Evolutionary conservation across 805 yeast genomes (phyloP).

Genomic region (Phaffomyces thermotolerans): DNA sequence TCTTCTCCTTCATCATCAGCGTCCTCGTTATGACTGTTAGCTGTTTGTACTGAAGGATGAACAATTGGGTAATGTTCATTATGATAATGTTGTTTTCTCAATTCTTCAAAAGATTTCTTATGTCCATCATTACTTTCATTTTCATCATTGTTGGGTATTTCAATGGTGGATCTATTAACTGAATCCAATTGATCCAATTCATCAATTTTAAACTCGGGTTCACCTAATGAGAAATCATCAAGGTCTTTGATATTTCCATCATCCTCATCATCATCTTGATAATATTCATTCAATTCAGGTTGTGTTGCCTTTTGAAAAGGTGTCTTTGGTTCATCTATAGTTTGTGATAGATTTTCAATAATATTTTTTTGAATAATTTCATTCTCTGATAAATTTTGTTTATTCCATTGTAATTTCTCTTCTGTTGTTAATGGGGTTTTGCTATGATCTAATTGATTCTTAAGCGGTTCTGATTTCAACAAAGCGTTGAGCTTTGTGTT

Average conservation of each 20-base stretch:
- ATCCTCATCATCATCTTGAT: slow-evolving; percentile 54
- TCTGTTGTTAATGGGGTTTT: neutral
- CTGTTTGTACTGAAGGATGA: slow-evolving; percentile 6
- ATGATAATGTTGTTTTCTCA: slow-evolving; percentile 77
- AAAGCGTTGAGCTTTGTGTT: slow-evolving; percentile 75
- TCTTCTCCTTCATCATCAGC: slow-evolving; percentile 16
- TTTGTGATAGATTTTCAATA: slow-evolving; percentile 37
- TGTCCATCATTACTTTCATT: neutral
- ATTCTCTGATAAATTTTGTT: slow-evolving; percentile 57
- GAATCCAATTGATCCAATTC: slow-evolving; percentile 20
- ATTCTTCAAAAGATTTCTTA: slow-evolving; percentile 53
- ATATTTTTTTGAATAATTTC: slow-evolving; percentile 62
- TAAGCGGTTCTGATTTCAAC: slow-evolving; percentile 24
- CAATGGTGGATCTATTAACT: slow-evolving; percentile 26
- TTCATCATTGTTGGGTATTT: slow-evolving; percentile 11
- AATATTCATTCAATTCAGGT: slow-evolving; percentile 70
- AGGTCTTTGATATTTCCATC: slow-evolving; percentile 37
- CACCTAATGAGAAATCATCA: slow-evolving; percentile 51
- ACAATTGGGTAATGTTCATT: slow-evolving; percentile 33
- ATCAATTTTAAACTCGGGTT: slow-evolving; percentile 38
- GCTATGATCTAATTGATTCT: neutral
- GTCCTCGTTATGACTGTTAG: slow-evolving; percentile 13
- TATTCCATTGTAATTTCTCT: slow-evolving; percentile 74
- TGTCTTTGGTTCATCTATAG: slow-evolving; percentile 91
- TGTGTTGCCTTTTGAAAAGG: slow-evolving; percentile 89